A percentile compares a stretch with the other conserved stretches of the same genome.
Evolutionary conservation across 441 rosid genomes (phyloP).

Genomic region (Mallotus japonicus): DNA sequence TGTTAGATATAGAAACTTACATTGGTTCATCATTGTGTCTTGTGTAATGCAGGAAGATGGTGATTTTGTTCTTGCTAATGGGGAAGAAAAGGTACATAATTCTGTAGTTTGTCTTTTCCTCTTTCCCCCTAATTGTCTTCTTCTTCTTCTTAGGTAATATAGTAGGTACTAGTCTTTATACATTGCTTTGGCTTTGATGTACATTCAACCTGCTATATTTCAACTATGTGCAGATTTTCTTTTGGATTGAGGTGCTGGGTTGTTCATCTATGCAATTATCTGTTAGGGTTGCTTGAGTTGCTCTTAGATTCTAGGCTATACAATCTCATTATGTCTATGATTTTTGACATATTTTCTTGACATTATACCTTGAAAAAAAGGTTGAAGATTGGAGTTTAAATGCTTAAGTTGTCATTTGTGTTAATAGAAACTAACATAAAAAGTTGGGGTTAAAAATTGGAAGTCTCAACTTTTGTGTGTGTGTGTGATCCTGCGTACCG

Average conservation of each 20-base stretch:
- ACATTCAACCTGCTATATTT: neutral
- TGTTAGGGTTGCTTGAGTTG: neutral
- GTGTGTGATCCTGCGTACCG: too few species aligned
- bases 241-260: neutral
- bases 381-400: neutral
- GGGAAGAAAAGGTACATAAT: constrained; percentile 72
- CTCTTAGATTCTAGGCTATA: neutral
- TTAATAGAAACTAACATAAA: neutral
- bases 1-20: constrained; percentile 17
- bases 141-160: neutral
- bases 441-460: neutral
- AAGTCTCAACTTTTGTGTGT: neutral
- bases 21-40: constrained; percentile 25
- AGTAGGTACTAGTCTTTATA: neutral
- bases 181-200: neutral
- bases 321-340: neutral
- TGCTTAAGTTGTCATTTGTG: neutral
- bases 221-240: neutral
- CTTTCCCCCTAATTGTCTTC: neutral
- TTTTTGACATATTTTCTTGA: neutral
- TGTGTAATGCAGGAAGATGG: constrained; percentile 81
- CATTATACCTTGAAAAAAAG: neutral
- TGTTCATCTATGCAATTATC: neutral
- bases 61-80: constrained; percentile 69
- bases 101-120: constrained; percentile 23